phyloP scores from a whole-genome alignment of 1,284 basidiomycete genomes.

The Irpex sp. region DNA sequence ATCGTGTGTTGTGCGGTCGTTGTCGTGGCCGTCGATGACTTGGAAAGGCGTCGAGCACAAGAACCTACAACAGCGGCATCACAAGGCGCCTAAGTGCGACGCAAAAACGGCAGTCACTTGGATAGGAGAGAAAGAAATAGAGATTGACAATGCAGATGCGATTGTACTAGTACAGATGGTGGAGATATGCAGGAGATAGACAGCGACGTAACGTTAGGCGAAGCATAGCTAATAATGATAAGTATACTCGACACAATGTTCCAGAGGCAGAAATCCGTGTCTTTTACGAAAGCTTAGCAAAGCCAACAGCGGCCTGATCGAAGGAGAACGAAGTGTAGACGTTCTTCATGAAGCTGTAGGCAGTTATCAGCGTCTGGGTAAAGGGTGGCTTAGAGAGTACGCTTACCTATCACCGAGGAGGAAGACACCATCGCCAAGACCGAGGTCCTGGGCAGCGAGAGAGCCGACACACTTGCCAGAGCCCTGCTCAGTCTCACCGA shows the following conservation, averaged over 20 bases:
- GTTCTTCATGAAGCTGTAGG: constrained; percentile 21
- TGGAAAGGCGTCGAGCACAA: not conserved
- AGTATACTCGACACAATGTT: not conserved
- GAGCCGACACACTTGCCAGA: constrained; percentile 23
- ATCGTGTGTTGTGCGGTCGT: no score
- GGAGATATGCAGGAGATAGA: not conserved
- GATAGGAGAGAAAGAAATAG: not conserved
- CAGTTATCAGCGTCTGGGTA: not conserved
- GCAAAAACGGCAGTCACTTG: not conserved
- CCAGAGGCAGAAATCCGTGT: not conserved
- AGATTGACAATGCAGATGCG: not conserved
- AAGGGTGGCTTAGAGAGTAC: not conserved
- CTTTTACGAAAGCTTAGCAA: constrained; percentile 10
- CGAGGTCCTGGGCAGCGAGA: constrained; percentile 20
- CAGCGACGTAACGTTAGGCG: not conserved
- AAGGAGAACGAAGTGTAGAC: constrained; percentile 21
- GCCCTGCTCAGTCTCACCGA: constrained; percentile 17
- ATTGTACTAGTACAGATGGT: not conserved
- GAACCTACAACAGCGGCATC: not conserved
- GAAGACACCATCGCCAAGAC: constrained; percentile 20
- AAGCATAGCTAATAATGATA: not conserved
- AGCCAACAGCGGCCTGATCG: constrained; percentile 18
- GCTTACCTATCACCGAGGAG: constrained; percentile 23
- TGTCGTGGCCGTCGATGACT: no score
- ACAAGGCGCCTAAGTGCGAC: no score